Percentiles rank a stretch among this genome's conserved stretches.
phyloP scores from a whole-genome alignment of 176 grass and related monocot genomes.

The Rhynchospora breviuscula region DNA sequence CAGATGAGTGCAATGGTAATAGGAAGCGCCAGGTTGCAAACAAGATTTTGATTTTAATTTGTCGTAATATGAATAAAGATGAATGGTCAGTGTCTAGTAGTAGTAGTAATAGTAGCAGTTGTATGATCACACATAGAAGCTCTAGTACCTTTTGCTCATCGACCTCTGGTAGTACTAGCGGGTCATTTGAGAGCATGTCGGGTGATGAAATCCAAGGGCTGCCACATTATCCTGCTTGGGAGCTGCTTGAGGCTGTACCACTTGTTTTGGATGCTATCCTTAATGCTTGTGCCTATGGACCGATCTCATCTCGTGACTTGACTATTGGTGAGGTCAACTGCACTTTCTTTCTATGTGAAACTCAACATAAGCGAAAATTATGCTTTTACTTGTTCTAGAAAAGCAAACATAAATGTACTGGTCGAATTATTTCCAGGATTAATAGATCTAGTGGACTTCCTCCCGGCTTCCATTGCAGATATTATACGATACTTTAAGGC shows the following conservation, averaged over 20 bases:
- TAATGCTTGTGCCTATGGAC: constrained; percentile 2
- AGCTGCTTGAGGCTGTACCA: constrained; percentile 20
- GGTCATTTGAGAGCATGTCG: constrained; percentile 21
- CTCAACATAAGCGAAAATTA: background rate
- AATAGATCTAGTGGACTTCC: constrained; percentile 55
- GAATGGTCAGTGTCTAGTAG: constrained; percentile 15
- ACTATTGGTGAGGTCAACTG: constrained; percentile 44
- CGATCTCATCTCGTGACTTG: background rate
- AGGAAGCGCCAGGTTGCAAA: constrained; percentile 65
- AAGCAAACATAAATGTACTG: background rate
- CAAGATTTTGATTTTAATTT: constrained; percentile 88
- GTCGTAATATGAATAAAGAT: constrained; percentile 51
- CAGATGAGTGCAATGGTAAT: constrained; percentile 60
- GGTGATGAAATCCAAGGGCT: constrained; percentile 41
- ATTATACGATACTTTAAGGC: constrained; percentile 63
- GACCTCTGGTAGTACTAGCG: constrained; percentile 26
- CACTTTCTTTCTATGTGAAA: background rate
- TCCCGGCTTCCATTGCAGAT: constrained; percentile 71
- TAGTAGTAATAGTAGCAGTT: background rate
- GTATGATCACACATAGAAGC: background rate
- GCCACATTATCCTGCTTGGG: constrained; percentile 14
- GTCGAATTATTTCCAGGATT: constrained; percentile 34
- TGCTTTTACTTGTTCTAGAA: background rate
- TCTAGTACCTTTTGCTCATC: background rate
- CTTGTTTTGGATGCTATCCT: constrained; percentile 18